A percentile compares a stretch with the other conserved stretches of the same genome.
Evolutionary conservation across 768 basidiomycete genomes (phyloP).

Genomic region (Agaricus bisporus): DNA sequence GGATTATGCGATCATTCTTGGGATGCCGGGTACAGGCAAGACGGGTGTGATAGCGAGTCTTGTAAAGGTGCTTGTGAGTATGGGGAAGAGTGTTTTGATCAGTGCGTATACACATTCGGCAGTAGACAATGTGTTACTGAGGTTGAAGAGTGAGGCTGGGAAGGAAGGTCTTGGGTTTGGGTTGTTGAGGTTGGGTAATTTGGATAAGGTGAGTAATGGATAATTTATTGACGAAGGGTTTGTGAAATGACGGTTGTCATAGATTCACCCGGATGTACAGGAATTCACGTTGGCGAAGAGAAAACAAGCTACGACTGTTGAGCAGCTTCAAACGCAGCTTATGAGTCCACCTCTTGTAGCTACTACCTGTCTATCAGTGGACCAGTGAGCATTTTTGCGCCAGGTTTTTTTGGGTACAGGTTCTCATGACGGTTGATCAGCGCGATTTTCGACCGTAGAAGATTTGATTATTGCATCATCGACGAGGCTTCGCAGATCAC

Average conservation of each 20-base stretch:
- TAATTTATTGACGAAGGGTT: neutral
- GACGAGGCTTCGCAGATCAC: constrained; percentile 99
- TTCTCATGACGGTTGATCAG: constrained; percentile 29
- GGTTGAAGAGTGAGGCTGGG: constrained; percentile 44
- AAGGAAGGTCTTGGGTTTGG: constrained; percentile 43
- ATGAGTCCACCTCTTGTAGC: constrained; percentile 92
- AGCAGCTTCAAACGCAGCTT: constrained; percentile 76
- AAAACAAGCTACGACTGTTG: constrained; percentile 57
- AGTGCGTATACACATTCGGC: constrained; percentile 97
- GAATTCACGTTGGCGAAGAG: constrained; percentile 61
- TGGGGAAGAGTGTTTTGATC: constrained; percentile 84
- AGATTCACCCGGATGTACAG: constrained; percentile 83
- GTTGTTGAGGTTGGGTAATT: constrained; percentile 82
- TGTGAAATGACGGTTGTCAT: neutral
- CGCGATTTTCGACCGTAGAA: constrained; percentile 76
- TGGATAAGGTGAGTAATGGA: constrained; percentile 67
- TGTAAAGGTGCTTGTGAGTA: constrained; percentile 68
- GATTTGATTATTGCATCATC: constrained; percentile 95
- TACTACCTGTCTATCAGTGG: constrained; percentile 89
- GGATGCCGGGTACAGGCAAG: constrained; percentile 99
- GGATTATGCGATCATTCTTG: constrained; percentile 90
- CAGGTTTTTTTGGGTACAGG: neutral
- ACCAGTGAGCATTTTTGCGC: constrained; percentile 61
- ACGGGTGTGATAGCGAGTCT: constrained; percentile 91
- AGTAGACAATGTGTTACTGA: constrained; percentile 93